Conservation (phyloP, 495 filamentous ascomycete species). For the Sporormia fimetaria region DNA sequence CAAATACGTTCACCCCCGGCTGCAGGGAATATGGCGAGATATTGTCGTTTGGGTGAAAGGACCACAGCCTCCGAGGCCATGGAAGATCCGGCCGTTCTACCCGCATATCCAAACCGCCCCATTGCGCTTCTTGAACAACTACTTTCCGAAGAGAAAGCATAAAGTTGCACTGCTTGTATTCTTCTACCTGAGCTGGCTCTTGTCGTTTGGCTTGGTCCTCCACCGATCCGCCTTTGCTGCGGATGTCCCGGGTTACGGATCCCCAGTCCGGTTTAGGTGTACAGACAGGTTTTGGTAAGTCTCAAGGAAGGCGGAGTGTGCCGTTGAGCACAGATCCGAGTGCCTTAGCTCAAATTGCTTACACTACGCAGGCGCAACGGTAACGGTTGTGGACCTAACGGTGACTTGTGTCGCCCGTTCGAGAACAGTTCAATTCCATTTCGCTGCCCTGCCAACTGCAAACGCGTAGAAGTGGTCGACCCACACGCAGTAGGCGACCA, state of each 20-base stretch:
- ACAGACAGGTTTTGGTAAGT: constrained; percentile 42
- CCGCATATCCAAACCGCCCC: constrained; percentile 31
- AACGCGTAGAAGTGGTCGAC: constrained; percentile 28
- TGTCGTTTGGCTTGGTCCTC: constrained; percentile 31
- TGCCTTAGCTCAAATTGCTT: too few species aligned
- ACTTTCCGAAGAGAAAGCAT: constrained; percentile 32
- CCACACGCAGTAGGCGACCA: constrained; percentile 35
- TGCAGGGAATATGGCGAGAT: constrained; percentile 23
- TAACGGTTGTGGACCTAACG: constrained; percentile 38
- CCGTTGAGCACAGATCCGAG: too few species aligned
- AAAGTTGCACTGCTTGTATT: constrained; percentile 29
- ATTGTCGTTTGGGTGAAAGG: constrained; percentile 33
- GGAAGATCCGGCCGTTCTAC: constrained; percentile 33
- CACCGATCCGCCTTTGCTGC: constrained; percentile 32
- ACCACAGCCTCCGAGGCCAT: constrained; percentile 33
- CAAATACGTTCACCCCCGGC: constrained; percentile 26
- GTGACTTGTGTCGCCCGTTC: constrained; percentile 35
- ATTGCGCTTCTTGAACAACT: constrained; percentile 30
- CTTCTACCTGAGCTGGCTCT: constrained; percentile 32
- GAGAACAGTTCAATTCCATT: constrained; percentile 32
- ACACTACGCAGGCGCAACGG: constrained; percentile 20
- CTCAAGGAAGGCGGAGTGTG: too few species aligned
- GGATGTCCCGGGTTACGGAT: constrained; percentile 31
- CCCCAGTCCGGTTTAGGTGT: constrained; percentile 40
- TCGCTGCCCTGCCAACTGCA: constrained; percentile 36